Base-by-base conservation (phyloP, 75 land plant genomes). In the Sequoia sempervirens region DNA sequence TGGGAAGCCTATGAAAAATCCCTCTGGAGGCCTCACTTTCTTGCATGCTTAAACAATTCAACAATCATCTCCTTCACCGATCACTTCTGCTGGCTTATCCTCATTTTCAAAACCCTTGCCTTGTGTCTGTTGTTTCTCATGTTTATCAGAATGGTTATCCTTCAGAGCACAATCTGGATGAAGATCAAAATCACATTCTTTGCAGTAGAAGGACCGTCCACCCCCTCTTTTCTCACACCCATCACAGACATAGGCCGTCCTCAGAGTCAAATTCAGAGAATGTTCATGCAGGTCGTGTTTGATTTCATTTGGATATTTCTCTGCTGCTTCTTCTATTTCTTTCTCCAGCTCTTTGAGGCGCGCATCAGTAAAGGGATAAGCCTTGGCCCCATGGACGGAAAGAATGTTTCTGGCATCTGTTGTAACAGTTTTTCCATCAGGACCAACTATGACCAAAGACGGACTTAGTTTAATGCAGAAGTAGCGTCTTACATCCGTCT, bases 311-410 rank as follows among this genome's bases (percentile, higher is more conserved):
- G 53, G 53, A 50, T 50, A 13, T 50, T 50, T 50, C 15, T 50
- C 53, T 12, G 53, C 53, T 46, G 50, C 50, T 50, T 1, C 53
- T 50, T 50, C 53, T 13, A 13, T 58, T 58, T 84, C 84, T 18
- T 61, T 86, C 26, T 88, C 78, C 34, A 90, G 32, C 54, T 83
- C 86, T 84, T 83, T 79, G 30, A 90, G 26, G 30, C 75, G 89
- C 37, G 90, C 91, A 20, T 90, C 83, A 9, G 91, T 90, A 85
- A 93, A 92, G 14, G 92, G 95, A 83, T 89, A 93, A 1, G 93
- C 93, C 41, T 87, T 88, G 4, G 88, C 87, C 2, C 93, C 92
- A 69, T 91, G 85, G 9, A 20, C 15, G 34, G 34, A 56, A 32
- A 93, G 28, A 12, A 89, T 81, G 5, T 88, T 30, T 41, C 88